These are phyloP conservation scores for Scleromitrula shiraiana DNA, from an alignment of 2,329 filamentous ascomycete genomes.

Conservation along the genomic window DNA sequence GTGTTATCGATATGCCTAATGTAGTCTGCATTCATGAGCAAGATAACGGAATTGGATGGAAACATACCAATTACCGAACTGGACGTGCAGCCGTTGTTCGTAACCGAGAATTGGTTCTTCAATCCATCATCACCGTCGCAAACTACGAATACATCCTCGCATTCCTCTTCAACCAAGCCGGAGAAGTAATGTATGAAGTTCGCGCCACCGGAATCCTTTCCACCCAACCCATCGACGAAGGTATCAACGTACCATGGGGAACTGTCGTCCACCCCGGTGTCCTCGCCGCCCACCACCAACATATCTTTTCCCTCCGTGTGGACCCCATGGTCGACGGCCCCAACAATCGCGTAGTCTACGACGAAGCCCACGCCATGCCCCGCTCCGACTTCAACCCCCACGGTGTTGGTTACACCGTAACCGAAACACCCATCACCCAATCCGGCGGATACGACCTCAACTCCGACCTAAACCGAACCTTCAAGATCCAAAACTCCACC, in stretches of 20 bases:
- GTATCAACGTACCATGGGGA: constrained; percentile 55
- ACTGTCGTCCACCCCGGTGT: constrained; percentile 63
- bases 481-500: constrained; percentile 49
- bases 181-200: constrained; percentile 58
- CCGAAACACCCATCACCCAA: constrained; percentile 38
- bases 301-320: constrained; percentile 62
- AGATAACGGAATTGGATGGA: constrained; percentile 59
- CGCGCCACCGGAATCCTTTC: constrained; percentile 61
- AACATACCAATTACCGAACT: constrained; percentile 63
- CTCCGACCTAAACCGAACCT: constrained; percentile 40
- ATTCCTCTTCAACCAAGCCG: constrained; percentile 65
- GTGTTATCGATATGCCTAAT: constrained; percentile 52
- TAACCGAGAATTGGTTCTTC: constrained; percentile 57
- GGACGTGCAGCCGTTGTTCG: constrained; percentile 54
- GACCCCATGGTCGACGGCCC: constrained; percentile 55
- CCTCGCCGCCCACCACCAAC: constrained; percentile 64
- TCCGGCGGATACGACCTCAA: constrained; percentile 42
- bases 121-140: constrained; percentile 62
- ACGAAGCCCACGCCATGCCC: constrained; percentile 53
- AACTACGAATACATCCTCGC: constrained; percentile 70
- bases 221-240: constrained; percentile 59
- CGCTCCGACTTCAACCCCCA: constrained; percentile 45
- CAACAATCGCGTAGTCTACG: constrained; percentile 46
- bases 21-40: constrained; percentile 64
- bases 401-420: constrained; percentile 41